Percentiles rank a stretch among this genome's conserved stretches.
Evolutionary conservation across 2,329 filamentous ascomycete species (phyloP).

Genomic region (Penicillium sclerotiorum): DNA sequence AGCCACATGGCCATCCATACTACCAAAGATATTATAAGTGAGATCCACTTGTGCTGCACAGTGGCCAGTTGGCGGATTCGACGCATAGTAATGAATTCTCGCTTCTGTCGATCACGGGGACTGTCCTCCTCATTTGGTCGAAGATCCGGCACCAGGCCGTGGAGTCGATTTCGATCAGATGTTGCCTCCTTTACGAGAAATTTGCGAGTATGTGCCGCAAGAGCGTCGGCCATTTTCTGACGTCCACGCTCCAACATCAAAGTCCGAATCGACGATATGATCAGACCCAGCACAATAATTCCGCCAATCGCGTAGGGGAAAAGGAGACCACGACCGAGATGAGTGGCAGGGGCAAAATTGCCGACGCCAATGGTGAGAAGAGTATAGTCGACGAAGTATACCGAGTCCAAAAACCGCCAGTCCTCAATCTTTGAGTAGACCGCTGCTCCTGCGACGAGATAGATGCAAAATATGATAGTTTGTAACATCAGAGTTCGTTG

Average conservation of each 20-base stretch:
- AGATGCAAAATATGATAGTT: conserved; percentile 45
- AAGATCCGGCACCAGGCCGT: conserved; percentile 19
- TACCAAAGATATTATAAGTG: conserved; percentile 38
- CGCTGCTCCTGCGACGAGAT: conserved; percentile 42
- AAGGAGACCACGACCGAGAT: conserved; percentile 36
- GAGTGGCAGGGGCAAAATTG: conserved; percentile 34
- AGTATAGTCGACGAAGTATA: conserved; percentile 40
- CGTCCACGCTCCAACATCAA: conserved; percentile 43
- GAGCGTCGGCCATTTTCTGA: conserved; percentile 37
- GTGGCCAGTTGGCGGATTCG: conserved; percentile 47
- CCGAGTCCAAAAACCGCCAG: conserved; percentile 38
- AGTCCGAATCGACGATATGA: conserved; percentile 39
- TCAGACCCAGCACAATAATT: conserved; percentile 38
- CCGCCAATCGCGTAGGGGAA: conserved; percentile 41
- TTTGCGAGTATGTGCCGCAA: conserved; percentile 38
- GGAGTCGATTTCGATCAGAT: conserved; percentile 16
- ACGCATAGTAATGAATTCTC: conserved; percentile 51
- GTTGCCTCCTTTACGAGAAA: conserved; percentile 31
- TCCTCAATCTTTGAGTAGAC: conserved; percentile 41
- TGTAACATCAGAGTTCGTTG: conserved; percentile 57
- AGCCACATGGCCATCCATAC: conserved; percentile 50
- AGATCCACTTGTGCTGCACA: conserved; percentile 46
- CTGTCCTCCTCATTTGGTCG: conserved; percentile 11
- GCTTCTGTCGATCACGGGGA: conserved; percentile 30
- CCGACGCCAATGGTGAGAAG: conserved; percentile 41